phyloP scores from a whole-genome alignment of 2,329 filamentous ascomycete genomes.

The Stemphylium lycopersici region DNA sequence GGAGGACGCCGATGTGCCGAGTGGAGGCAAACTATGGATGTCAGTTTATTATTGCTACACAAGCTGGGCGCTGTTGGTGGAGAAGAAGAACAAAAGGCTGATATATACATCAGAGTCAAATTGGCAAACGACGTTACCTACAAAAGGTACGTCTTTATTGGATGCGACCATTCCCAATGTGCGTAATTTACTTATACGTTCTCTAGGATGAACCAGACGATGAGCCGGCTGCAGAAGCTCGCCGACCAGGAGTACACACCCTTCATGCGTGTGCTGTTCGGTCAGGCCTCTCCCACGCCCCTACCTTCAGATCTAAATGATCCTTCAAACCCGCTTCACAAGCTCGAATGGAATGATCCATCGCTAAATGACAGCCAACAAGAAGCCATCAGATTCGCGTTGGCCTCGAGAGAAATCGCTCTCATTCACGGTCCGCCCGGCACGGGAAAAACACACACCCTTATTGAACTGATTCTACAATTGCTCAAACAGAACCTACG shows the following conservation, averaged over 20 bases:
- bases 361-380: conserved; percentile 67
- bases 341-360: conserved; percentile 62
- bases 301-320: conserved; percentile 54
- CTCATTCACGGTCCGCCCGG: conserved; percentile 95
- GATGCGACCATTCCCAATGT: conserved; percentile 9
- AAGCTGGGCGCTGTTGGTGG: background rate
- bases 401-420: conserved; percentile 80
- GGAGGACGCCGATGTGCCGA: conserved; percentile 61
- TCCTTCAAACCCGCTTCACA: conserved; percentile 48
- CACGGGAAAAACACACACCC: conserved; percentile 94
- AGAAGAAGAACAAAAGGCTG: conserved; percentile 31
- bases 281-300: conserved; percentile 61
- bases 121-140: conserved; percentile 71
- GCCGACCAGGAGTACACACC: conserved; percentile 61
- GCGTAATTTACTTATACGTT: conserved; percentile 18
- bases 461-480: conserved; percentile 95
- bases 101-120: conserved; percentile 60
- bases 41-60: conserved; percentile 49
- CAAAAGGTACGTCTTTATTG: conserved; percentile 56
- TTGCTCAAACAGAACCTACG: conserved; percentile 74
- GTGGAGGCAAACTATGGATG: conserved; percentile 65
- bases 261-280: conserved; percentile 67
- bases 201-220: conserved; percentile 66
- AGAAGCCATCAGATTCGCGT: conserved; percentile 75
- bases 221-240: conserved; percentile 64